A percentile compares a stretch with the other conserved stretches of the same genome.
Conservation (phyloP, 1,139 yeast species). For the Schizosaccharomyces versatilis region DNA sequence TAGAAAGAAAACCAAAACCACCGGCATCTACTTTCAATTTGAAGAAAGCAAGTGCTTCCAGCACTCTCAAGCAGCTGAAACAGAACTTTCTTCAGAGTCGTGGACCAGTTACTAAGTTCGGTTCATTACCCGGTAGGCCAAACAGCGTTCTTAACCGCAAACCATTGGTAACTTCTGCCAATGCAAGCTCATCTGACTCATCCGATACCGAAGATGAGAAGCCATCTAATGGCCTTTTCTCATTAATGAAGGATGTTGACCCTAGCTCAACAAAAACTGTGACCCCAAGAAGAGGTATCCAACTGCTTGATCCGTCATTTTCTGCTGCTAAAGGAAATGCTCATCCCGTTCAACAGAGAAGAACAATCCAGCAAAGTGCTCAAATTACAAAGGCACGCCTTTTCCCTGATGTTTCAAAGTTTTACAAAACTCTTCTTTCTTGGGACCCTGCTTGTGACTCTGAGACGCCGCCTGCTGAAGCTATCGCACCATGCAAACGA, state of each 20-base stretch:
- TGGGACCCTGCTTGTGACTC: conserved; percentile 52
- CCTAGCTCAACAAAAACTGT: conserved; percentile 4
- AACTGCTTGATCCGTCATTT: conserved; percentile 4
- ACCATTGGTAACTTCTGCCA: no score
- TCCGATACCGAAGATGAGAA: not conserved
- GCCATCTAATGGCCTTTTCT: conserved; percentile 15
- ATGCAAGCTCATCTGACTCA: not conserved
- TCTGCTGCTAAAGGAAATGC: conserved; percentile 10
- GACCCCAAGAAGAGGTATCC: conserved; percentile 5
- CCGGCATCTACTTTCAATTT: no score
- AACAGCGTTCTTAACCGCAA: no score
- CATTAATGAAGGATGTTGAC: conserved; percentile 7
- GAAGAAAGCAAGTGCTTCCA: no score
- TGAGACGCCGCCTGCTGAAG: conserved; percentile 34
- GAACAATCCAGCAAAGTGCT: conserved; percentile 56
- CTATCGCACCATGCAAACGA: conserved; percentile 19
- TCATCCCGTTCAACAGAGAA: conserved; percentile 21
- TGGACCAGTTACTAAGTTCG: no score
- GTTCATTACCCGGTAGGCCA: no score
- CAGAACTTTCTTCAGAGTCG: no score
- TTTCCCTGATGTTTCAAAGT: conserved; percentile 54
- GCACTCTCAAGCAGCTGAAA: no score
- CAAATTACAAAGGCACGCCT: conserved; percentile 35
- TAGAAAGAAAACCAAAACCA: no score
- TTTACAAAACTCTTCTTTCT: conserved; percentile 43